A percentile compares a stretch with the other conserved stretches of the same genome.
Conservation (phyloP, 306 rosid genomes). For the Cyamopsis tetragonoloba region DNA sequence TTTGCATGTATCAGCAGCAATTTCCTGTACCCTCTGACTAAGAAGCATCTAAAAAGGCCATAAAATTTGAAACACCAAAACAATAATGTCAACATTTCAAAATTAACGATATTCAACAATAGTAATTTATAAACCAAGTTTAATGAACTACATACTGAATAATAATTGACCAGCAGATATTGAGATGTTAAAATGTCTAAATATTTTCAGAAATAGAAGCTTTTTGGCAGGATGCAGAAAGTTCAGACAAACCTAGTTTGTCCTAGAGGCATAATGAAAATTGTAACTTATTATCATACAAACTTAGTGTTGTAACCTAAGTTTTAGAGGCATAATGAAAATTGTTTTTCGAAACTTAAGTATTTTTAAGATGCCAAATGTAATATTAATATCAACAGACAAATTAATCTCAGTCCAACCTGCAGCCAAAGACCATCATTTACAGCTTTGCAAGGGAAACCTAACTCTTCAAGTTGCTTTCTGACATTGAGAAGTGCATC, state of each 20-base stretch:
- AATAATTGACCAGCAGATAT: slow-evolving; percentile 12
- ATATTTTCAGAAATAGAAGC: slow-evolving; percentile 5
- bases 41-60: slow-evolving; percentile 75
- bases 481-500: slow-evolving; percentile 88
- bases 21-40: slow-evolving; percentile 97
- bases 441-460: slow-evolving; percentile 98
- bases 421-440: slow-evolving; percentile 97
- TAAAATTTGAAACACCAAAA: slow-evolving; percentile 12
- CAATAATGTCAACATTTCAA: slow-evolving; percentile 21
- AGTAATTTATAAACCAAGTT: not conserved
- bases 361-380: slow-evolving; percentile 6
- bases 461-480: slow-evolving; percentile 88
- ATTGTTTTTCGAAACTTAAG: no score
- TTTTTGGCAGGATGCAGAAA: not conserved
- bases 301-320: no score
- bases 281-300: not conserved
- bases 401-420: slow-evolving; percentile 45
- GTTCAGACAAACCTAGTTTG: slow-evolving; percentile 1
- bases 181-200: not conserved
- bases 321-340: no score
- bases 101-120: not conserved
- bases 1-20: slow-evolving; percentile 90
- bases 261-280: slow-evolving; percentile 10
- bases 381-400: slow-evolving; percentile 5
- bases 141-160: not conserved